Evolutionary conservation across 805 yeast genomes (phyloP).

Genomic region (Candida patagonica): DNA sequence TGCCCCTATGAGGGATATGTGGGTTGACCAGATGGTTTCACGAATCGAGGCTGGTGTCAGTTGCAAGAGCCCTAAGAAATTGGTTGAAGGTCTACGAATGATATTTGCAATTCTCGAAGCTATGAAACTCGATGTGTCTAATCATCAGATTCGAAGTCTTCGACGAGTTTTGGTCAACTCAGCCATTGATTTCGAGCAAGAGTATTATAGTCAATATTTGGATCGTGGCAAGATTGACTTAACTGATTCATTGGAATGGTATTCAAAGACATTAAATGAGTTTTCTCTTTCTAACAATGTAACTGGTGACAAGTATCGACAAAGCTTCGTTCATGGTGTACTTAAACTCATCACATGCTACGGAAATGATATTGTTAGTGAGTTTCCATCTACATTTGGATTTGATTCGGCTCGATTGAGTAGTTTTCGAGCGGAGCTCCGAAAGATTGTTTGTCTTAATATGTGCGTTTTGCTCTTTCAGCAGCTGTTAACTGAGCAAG

Average conservation of each 20-base stretch:
- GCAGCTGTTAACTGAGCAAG: slow-evolving; percentile 35
- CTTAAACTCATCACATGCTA: slow-evolving; percentile 57
- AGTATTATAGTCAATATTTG: slow-evolving; percentile 46
- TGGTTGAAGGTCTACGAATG: slow-evolving; percentile 69
- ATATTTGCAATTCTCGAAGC: slow-evolving; percentile 81
- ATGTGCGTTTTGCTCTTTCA: slow-evolving; percentile 64
- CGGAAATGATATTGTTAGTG: slow-evolving; percentile 60
- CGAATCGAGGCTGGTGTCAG: slow-evolving; percentile 39
- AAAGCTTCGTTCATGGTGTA: slow-evolving; percentile 17
- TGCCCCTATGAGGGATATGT: slow-evolving; percentile 89
- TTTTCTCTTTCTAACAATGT: slow-evolving; percentile 2
- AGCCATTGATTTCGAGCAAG: slow-evolving; percentile 82
- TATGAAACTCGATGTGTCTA: slow-evolving; percentile 91
- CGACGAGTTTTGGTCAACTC: slow-evolving; percentile 80
- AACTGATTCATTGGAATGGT: slow-evolving; percentile 60
- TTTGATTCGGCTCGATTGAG: slow-evolving; percentile 78
- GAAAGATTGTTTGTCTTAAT: slow-evolving; percentile 74
- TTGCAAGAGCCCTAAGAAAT: slow-evolving; percentile 34
- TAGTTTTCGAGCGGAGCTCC: slow-evolving; percentile 70
- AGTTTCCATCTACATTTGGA: slow-evolving; percentile 74
- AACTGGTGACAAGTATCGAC: slow-evolving; percentile 15
- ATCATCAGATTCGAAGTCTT: slow-evolving; percentile 80
- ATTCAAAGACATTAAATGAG: slow-evolving; percentile 19
- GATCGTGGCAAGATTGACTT: slow-evolving; percentile 48
- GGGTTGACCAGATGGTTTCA: slow-evolving; percentile 75